Conservation (phyloP, 2,329 filamentous ascomycete genomes). For the Pseudonectria buxi region DNA sequence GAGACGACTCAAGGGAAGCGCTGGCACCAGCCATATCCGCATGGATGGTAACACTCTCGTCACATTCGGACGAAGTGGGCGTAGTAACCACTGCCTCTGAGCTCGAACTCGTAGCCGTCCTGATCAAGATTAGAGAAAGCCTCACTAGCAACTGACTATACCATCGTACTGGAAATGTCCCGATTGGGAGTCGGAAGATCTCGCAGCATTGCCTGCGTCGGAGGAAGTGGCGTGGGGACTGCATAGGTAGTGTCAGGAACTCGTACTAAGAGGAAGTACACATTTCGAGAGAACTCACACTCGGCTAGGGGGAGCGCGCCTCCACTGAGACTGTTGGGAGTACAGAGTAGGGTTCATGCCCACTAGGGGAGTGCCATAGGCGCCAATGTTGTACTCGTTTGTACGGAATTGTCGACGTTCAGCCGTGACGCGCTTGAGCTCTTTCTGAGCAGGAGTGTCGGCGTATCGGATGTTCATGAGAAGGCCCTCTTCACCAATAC, state of each 20-base stretch:
- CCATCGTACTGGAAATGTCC: slow-evolving; percentile 31
- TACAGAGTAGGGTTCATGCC: slow-evolving; percentile 40
- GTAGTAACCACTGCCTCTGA: slow-evolving; percentile 32
- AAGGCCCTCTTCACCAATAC: slow-evolving; percentile 69
- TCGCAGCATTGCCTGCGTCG: slow-evolving; percentile 21
- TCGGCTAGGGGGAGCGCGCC: slow-evolving; percentile 25
- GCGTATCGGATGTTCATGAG: slow-evolving; percentile 93
- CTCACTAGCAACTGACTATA: slow-evolving; percentile 17
- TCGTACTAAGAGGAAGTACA: too few relatives aligned
- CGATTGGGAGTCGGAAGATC: slow-evolving; percentile 26
- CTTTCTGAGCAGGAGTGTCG: slow-evolving; percentile 93
- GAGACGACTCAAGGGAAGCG: slow-evolving; percentile 41
- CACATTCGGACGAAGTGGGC: slow-evolving; percentile 41
- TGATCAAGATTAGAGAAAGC: slow-evolving; percentile 28
- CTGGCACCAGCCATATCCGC: slow-evolving; percentile 40
- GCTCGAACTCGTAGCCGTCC: slow-evolving; percentile 34
- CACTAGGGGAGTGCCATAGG: slow-evolving; percentile 57
- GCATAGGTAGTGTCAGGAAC: slow-evolving; percentile 4
- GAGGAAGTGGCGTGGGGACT: slow-evolving; percentile 22
- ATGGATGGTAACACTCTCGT: slow-evolving; percentile 49
- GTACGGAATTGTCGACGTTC: slow-evolving; percentile 93
- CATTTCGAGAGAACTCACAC: slow-evolving; percentile 19
- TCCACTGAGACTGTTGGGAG: slow-evolving; percentile 31
- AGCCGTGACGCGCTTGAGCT: slow-evolving; percentile 91
- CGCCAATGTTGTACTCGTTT: slow-evolving; percentile 82